Evolutionary conservation across 148 eudicot species (phyloP), one percentile per base, ranked within the genome.

Genomic region (Rhododendron kiyosumense): DNA sequence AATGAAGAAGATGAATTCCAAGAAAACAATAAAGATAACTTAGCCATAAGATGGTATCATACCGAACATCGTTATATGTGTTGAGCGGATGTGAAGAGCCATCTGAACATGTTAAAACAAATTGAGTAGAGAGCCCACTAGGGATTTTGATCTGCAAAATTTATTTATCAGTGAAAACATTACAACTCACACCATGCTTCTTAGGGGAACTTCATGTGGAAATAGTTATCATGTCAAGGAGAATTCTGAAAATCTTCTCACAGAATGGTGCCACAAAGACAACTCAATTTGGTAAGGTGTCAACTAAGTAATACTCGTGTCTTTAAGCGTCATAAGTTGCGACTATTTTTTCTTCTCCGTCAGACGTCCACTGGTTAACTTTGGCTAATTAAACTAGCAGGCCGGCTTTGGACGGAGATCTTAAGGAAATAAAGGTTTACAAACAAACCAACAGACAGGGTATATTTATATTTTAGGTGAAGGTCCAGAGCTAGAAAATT

Each of bases 81-180:
- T 87, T 95, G 78, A 95, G 92, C 69, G 95, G 94, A 92, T 92
- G 90, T 81, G 96, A 92, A 87, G 97, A 95, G 73, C 96, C 98
- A 90, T 95, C 90, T 10, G 95, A 90, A 91, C 92, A 87, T 69
- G 92, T 93, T 85, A 95, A 85, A 81, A 94, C 98, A 89, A 96
- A 96, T 77, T 96, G 97, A 76, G 96, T 84, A 80, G 97, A 91
- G 46, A 90, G 87, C 71, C 99, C 99, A 81, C 87, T 87, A n/a
- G 99, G 98, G 91, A 96, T 93, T 89, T 91, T 94, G 83, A 95
- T 95, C 99, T 96, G 96, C 89, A 88, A 87, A 74, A 26, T 15
- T 43, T 22, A 65, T 14, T 36, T 34, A 80, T 20, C 18, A 57
- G 48, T 7, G 28, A 83, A 24, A 83, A 65, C 32, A 67, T 34